Base-by-base conservation (phyloP, 768 basidiomycete genomes). In the Lentinula sp. region DNA sequence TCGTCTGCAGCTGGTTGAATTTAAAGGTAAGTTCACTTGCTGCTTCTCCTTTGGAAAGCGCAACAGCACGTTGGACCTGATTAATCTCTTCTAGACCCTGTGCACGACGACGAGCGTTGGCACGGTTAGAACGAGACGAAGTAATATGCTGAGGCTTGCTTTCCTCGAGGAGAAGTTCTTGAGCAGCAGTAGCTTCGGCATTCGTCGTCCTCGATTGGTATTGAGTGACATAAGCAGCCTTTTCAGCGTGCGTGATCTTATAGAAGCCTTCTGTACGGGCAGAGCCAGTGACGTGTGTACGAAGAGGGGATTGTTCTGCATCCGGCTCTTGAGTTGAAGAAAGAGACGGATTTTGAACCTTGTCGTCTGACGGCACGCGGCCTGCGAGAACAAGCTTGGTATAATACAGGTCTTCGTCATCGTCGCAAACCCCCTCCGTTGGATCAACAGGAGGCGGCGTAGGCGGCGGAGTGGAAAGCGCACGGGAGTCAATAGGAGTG, bases 1-100 rank as follows among this genome's bases (percentile, higher is more conserved):
- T 79, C 39, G 95, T 94, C 74, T 97, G 93, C 23, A 99, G 83
- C 76, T 98, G 97, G 73, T 98, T 98, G 80, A 98, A 98, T 78
- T 97, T 96, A 80, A 97, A 90, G n/a, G 77, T 79, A 46, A 91
- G 71, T 70, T 92, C 84, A 56, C 78, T 84, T 23, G 86, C 83
- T 3, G 84, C 84, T 74, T 91, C 89, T 64, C 88, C 80, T 74
- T 88, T 89, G 59, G 86, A 89, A 62, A 91, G 70, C 23, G 85
- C 88, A 53, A 88, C 87, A 21, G 87, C 89, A 31, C 84, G 82
- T 70, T 95, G 90, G 54, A 96, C 87, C 70, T 94, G 87, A 68
- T 95, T 93, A 76, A 96, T 91, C 76, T 96, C 92, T 69, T 99
- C 96, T 70, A 98, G 76, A 1, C 94, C 96, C 66, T 91, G 89